Base-by-base conservation (phyloP, 2,329 filamentous ascomycete genomes). In the Clarireedia hainanense region DNA sequence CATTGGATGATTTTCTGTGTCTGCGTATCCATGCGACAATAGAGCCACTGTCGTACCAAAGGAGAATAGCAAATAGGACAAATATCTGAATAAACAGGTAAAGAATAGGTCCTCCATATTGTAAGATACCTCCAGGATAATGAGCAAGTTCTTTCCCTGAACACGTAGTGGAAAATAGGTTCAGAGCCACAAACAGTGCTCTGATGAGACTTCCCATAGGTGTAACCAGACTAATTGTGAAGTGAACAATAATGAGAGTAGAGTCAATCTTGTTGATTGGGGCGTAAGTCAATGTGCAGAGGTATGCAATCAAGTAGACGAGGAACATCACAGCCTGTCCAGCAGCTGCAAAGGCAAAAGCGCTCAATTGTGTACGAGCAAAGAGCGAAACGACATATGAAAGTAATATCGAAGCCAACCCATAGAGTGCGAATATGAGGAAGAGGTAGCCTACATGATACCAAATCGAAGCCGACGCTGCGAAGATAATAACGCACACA, bases 351-450 rank as follows among this genome's bases (percentile, higher is more conserved):
- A 92, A 87, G 0, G 90, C 91, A 68, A 94, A 96, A 0, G 91
- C 84, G 4, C 88, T 86, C 5, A 96, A 77, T 69, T 95, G 90
- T 34, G 86, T 91, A 50, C 80, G 81, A 36, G 86, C 82, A 64
- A 91, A 87, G 0, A 96, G 79, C 0, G 91, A 95, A 43, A 95
- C 78, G 39, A 92, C 75, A 69, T 96, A 96, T 2, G 86, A 81
- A 51, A 91, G 75, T 3, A 95, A 73, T 3, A 81, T 89, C 0
- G 90, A 86, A 0, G 88, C 83, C 5, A 96, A 71, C 0, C 90
- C 90, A 68, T 92, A 96, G 0, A 96, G 78, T 56, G 86, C 80
- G 61, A 96, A 83, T 40, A 95, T 77, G 12, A 92, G 71, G 68
- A 95, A 95, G 9, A 96, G 74, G 67, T 95, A 95, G 43, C 83